Base-by-base conservation (phyloP, 176 grass and related monocot species). In the Miscanthus lutarioriparius region DNA sequence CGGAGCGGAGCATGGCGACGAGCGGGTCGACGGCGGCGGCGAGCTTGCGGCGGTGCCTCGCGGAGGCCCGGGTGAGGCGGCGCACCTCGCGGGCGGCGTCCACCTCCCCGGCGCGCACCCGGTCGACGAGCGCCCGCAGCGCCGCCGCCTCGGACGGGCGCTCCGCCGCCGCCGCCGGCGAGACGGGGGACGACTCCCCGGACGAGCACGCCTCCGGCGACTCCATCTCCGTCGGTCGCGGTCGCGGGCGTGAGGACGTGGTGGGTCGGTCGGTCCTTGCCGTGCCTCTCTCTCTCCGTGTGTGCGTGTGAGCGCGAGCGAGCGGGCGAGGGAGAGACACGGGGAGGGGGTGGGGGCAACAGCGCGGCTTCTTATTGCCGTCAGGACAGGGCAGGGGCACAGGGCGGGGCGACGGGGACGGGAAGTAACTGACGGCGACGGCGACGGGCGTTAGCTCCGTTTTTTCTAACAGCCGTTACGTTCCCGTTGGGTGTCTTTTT, bases 71-170 rank as follows among this genome's bases (percentile, higher is more conserved):
- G 23, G 96, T 94, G 79, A 99, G 86, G 8, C 93, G 78, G 1
- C 96, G 87, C 84, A 99, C 94, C 89, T 96, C 93, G 73, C 87
- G 87, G 6, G 96, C 96, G 3, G 96, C 78, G 70, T 84, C 96
- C 80, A 76, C 92, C 59, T 93, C 95, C 17, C 77, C 79, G 66
- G 82, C 75, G 19, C 72, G 68, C 74, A 90, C 74, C 22, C 80
- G 79, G 72, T 95, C 95, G 0, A 88, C 78, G 13, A 90, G 83
- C 75, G 74, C 82, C 75, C 66, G 81, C 89, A 87, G 85, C 70
- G 85, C 81, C 22, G 62, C 89, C 10, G 64, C 43, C 85, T 91
- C 89, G 6, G 89, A 91, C 4, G 85, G 84, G 7, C 89, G 75
- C 89, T 87, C 89, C 68, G 67, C 58, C 62, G 86, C 73, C 59